phyloP scores from a whole-genome alignment of 106 monocot species.

The Dendrobium nobile region DNA sequence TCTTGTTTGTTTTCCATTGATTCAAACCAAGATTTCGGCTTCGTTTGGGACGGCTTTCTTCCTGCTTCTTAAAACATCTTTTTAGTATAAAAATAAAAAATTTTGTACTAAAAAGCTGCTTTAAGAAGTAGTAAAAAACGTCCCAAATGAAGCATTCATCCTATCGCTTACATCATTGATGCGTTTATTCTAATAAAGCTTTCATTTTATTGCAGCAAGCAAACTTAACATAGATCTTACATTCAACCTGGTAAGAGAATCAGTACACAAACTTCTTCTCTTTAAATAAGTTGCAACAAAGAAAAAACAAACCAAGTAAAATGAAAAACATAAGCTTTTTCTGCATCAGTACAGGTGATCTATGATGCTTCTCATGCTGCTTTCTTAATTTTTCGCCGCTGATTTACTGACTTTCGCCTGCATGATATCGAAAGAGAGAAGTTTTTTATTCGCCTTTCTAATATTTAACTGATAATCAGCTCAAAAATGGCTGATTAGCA shows the following conservation, averaged over 20 bases:
- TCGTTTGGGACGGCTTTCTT: no score
- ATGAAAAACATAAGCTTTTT: not conserved
- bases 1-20: no score
- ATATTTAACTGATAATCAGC: not conserved
- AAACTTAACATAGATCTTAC: not conserved
- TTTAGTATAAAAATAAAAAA: no score
- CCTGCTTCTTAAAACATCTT: no score
- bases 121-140: no score
- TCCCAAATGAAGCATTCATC: no score
- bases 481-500: no score
- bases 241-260: not conserved
- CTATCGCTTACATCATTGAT: no score
- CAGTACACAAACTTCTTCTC: not conserved
- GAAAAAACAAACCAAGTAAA: not conserved
- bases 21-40: no score
- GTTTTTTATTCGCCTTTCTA: not conserved
- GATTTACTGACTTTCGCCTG: constrained; percentile 17
- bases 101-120: no score
- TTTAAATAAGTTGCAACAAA: not conserved
- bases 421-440: not conserved
- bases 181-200: no score
- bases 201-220: no score
- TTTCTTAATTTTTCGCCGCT: constrained; percentile 11
- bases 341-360: not conserved
- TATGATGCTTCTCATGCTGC: not conserved